These are phyloP conservation scores for Meyerozyma carpophila DNA, from an alignment of 1,139 yeast species.

Conservation along the genomic window DNA sequence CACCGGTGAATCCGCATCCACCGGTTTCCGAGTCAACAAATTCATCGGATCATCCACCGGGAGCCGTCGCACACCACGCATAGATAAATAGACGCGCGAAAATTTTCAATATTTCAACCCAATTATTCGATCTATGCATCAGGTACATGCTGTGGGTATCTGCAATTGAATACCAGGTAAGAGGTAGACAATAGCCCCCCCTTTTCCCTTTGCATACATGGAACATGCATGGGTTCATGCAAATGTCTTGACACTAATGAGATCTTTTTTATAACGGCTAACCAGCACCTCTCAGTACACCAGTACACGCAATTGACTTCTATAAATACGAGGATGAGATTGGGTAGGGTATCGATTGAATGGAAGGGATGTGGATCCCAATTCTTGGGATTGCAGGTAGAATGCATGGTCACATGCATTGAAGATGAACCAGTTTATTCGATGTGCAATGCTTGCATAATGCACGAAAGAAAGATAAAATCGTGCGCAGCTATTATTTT, in stretches of 20 bases:
- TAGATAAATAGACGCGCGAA: background rate
- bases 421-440: background rate
- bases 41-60: background rate
- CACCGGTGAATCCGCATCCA: background rate
- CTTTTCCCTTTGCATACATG: background rate
- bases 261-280: background rate
- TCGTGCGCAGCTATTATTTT: background rate
- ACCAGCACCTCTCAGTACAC: slow-evolving; percentile 1
- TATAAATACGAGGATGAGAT: background rate
- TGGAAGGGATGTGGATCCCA: background rate
- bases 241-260: background rate
- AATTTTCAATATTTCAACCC: background rate
- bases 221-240: background rate
- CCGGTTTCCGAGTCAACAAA: background rate
- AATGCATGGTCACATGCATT: background rate
- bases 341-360: background rate
- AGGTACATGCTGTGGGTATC: background rate
- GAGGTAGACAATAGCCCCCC: background rate
- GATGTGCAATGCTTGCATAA: too few species aligned
- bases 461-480: too few species aligned
- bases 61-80: background rate
- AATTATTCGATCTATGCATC: background rate
- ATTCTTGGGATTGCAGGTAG: background rate
- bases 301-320: background rate
- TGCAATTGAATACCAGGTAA: background rate